Percentiles rank a stretch among this genome's conserved stretches.
Conservation (phyloP, 192 early-diverging fungal species). For the Coemansia sp. region DNA sequence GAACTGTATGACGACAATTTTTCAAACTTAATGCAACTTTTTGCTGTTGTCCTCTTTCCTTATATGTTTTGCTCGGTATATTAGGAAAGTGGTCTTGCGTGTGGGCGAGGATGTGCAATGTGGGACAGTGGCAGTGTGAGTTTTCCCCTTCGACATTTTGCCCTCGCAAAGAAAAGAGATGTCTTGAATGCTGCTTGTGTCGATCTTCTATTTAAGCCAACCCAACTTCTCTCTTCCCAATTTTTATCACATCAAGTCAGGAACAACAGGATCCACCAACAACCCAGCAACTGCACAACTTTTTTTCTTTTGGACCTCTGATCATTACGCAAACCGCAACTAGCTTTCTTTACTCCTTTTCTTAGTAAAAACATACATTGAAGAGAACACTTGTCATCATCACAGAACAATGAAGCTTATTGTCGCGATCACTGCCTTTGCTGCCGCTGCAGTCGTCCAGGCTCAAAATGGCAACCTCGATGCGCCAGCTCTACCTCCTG, state of each 20-base stretch:
- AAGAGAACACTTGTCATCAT: neutral
- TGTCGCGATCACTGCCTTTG: constrained; percentile 3
- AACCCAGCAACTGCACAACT: neutral
- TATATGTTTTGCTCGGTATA: too few species aligned
- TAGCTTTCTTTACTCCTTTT: neutral
- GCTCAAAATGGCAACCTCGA: neutral
- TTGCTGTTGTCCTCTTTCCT: too few species aligned
- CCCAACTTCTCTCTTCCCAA: neutral
- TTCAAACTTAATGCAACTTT: too few species aligned
- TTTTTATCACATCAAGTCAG: constrained; percentile 3
- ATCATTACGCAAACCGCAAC: neutral
- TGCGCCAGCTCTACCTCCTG: neutral
- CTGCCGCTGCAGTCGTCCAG: constrained; percentile 23
- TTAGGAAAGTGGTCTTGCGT: too few species aligned
- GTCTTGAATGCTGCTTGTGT: too few species aligned
- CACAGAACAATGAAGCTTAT: neutral
- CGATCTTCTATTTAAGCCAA: neutral
- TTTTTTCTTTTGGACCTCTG: neutral
- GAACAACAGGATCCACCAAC: neutral
- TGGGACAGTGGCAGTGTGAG: too few species aligned
- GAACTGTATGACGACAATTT: too few species aligned
- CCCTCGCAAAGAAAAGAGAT: neutral
- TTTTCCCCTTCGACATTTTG: neutral
- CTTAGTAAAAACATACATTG: neutral
- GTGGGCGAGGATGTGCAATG: too few species aligned